Evolutionary conservation across 1,284 basidiomycete species (phyloP), one percentile per base, ranked within the genome.

Genomic region (Ceratobasidium sp.): DNA sequence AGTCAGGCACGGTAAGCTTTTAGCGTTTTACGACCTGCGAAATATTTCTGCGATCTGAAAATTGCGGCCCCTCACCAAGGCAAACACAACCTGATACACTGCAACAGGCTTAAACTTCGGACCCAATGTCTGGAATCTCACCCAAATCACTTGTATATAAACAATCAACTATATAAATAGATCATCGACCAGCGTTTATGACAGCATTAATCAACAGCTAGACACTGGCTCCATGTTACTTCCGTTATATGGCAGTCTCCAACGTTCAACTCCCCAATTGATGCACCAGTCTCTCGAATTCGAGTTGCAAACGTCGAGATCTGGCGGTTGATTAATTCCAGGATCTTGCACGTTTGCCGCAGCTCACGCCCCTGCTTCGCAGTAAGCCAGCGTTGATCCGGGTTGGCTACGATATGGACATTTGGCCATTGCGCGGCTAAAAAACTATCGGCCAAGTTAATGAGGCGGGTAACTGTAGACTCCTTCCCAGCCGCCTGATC

Each of bases 401-500:
- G 31, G 17, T 60, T 60, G 56, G 37, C 13, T 33, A 33, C n/a
- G 33, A 60, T 60, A 4, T 35, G 33, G n/a, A 20, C 17, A n/a
- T 60, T 60, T 6, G 56, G 56, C 56, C 56, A 60, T n/a, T 35
- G 13, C 3, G 56, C 56, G 26, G 56, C 56, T n/a, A 60, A 23
- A n/a, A 60, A 33, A 2, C 56, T 60, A 37, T 13, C 15, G 33
- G 8, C 28, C 15, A 8, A 15, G 31, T 33, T 20, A 33, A n/a
- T n/a, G n/a, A n/a, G n/a, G n/a, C n/a, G n/a, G n/a, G n/a, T n/a
- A n/a, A n/a, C n/a, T n/a, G 45, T 60, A 60, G 56, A 60, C 56
- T 60, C 56, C 56, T 60, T 31, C 56, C 56, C 56, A 60, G 56
- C 33, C 31, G 56, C 31, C 39, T 31, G 56, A 60, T 8, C 56